A percentile compares a stretch with the other conserved stretches of the same genome.
These are phyloP conservation scores for Dimargaris cristalligena DNA, from an alignment of 192 early-diverging fungal species.

Conservation along the genomic window DNA sequence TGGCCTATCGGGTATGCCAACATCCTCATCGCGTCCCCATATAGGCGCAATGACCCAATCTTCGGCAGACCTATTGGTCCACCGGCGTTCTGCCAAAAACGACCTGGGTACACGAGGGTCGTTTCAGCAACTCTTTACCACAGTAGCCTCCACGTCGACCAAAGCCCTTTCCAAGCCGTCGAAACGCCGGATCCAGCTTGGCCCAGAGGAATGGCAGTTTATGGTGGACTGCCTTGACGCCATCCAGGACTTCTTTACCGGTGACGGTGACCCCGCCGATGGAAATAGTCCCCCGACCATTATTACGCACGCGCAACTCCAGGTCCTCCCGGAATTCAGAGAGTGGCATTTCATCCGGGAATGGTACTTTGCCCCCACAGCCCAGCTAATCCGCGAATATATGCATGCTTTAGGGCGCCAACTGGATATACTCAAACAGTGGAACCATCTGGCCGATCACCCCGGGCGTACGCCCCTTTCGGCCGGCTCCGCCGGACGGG, in stretches of 20 bases:
- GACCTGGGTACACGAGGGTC: too few species aligned
- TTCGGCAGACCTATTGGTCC: too few species aligned
- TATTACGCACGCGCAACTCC: neutral
- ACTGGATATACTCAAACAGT: slow-evolving; percentile 1
- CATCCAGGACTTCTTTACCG: slow-evolving; percentile 4
- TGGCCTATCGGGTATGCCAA: too few species aligned
- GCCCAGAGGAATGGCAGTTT: neutral
- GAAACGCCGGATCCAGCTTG: neutral
- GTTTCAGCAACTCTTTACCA: too few species aligned
- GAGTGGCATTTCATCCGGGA: neutral
- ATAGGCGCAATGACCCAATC: too few species aligned
- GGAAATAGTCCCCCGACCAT: neutral
- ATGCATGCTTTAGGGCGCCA: neutral
- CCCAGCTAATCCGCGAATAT: neutral
- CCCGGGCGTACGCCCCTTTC: too few species aligned
- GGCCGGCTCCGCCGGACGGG: too few species aligned
- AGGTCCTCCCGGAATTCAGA: neutral
- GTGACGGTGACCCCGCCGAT: neutral
- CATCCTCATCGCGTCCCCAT: too few species aligned
- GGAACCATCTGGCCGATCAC: too few species aligned
- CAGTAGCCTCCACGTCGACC: too few species aligned
- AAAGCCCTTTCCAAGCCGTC: neutral
- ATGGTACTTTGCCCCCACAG: neutral
- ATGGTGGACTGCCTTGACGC: slow-evolving; percentile 8
- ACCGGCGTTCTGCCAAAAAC: too few species aligned